Evolutionary conservation across 805 yeast species (phyloP).

Genomic region (Hagleromyces aurorensis): DNA sequence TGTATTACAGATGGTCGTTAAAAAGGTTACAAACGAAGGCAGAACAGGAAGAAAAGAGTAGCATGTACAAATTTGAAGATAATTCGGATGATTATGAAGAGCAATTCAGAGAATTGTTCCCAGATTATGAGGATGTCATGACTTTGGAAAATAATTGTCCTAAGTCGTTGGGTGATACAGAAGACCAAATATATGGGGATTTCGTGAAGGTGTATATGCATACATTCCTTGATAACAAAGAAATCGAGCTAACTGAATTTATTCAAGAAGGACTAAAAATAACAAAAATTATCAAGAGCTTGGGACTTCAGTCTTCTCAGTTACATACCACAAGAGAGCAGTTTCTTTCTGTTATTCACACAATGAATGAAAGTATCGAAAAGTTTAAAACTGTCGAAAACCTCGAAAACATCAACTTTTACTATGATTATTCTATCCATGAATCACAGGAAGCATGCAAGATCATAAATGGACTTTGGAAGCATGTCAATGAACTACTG

Average conservation of each 20-base stretch:
- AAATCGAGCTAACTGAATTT: constrained; percentile 22
- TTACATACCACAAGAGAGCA: constrained; percentile 23
- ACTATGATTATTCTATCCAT: constrained; percentile 48
- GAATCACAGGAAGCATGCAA: constrained; percentile 57
- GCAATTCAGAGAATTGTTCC: constrained; percentile 78
- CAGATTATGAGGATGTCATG: constrained; percentile 66
- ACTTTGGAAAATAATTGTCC: constrained; percentile 16
- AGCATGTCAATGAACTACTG: constrained; percentile 40
- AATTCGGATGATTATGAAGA: constrained; percentile 60
- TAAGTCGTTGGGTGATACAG: constrained; percentile 7
- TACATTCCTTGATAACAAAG: constrained; percentile 30
- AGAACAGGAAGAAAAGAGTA: constrained; percentile 48
- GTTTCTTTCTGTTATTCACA: constrained; percentile 31
- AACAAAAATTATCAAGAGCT: constrained; percentile 20
- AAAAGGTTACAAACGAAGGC: constrained; percentile 62
- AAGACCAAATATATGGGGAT: constrained; percentile 40
- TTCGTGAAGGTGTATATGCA: constrained; percentile 44
- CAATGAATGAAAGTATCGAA: constrained; percentile 30
- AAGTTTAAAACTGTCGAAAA: constrained; percentile 19
- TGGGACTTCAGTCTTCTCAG: constrained; percentile 20
- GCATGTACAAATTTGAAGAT: constrained; percentile 59
- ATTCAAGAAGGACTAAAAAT: constrained; percentile 37
- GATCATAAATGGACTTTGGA: constrained; percentile 38
- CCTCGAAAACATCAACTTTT: constrained; percentile 42
- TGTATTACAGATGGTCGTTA: constrained; percentile 78